Conservation (phyloP, 352 stramenopile species). For the Phytophthora syringae region DNA sequence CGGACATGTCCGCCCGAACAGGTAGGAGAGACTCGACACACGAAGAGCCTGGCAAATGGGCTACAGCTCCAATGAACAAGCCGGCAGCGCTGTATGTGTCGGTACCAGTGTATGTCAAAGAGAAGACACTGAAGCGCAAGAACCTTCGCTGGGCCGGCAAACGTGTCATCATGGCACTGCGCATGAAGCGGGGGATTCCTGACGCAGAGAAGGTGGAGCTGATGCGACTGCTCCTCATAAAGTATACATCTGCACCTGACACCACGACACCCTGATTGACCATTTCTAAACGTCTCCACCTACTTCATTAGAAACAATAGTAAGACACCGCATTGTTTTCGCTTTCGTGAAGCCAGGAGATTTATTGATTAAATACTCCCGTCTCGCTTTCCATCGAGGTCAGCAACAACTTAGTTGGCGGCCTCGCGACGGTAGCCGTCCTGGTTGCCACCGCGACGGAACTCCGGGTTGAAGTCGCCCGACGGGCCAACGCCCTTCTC, state of each 20-base stretch:
- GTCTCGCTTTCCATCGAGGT: conserved; percentile 43
- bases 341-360: conserved; percentile 65
- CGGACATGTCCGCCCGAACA: conserved; percentile 16
- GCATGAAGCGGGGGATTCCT: conserved; percentile 55
- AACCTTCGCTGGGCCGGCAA: conserved; percentile 66
- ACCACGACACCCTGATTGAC: not conserved
- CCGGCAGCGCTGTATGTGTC: conserved; percentile 1
- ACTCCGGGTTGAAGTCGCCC: conserved; percentile 91
- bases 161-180: conserved; percentile 72
- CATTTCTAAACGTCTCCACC: not conserved
- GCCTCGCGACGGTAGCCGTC: conserved; percentile 90
- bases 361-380: conserved; percentile 79
- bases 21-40: not conserved
- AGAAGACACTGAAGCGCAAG: conserved; percentile 18
- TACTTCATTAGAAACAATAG: not conserved
- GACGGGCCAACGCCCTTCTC: conserved; percentile 90
- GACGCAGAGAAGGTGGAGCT: conserved; percentile 61
- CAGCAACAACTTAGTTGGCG: conserved; percentile 72
- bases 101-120: not conserved
- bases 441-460: conserved; percentile 82
- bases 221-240: conserved; percentile 60
- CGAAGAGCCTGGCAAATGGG: conserved; percentile 22
- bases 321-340: conserved; percentile 17
- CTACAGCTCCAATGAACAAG: conserved; percentile 2
- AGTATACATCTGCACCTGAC: conserved; percentile 20